Evolutionary conservation across 129 eudicot genomes (phyloP).

Genomic region (Calendula officinalis): DNA sequence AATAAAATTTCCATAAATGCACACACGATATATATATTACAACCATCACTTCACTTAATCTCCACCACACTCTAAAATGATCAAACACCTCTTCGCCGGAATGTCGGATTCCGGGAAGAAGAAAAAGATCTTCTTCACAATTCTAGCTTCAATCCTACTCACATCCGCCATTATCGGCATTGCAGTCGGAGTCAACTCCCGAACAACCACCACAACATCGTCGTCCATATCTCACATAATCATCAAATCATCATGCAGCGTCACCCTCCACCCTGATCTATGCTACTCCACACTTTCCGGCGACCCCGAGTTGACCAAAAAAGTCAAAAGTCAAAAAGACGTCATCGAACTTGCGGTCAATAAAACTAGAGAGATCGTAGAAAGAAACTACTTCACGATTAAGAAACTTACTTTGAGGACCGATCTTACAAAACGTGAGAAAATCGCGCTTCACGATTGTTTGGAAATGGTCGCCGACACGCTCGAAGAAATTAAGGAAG

Average conservation of each 20-base stretch:
- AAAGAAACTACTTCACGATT: constrained; percentile 50
- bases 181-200: constrained; percentile 40
- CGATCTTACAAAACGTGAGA: constrained; percentile 55
- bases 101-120: constrained; percentile 36
- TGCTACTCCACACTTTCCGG: constrained; percentile 62
- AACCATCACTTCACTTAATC: constrained; percentile 1
- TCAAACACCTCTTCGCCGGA: constrained; percentile 42
- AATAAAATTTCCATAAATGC: constrained; percentile 16
- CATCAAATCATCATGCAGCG: constrained; percentile 56
- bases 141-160: constrained; percentile 37
- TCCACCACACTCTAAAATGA: constrained; percentile 11
- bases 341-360: constrained; percentile 54
- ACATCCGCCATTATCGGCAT: constrained; percentile 24
- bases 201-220: neutral
- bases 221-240: constrained; percentile 41
- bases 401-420: constrained; percentile 33
- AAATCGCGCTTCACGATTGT: constrained; percentile 66
- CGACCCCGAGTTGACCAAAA: constrained; percentile 30
- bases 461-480: constrained; percentile 66
- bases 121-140: constrained; percentile 34
- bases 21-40: neutral
- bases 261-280: constrained; percentile 69
- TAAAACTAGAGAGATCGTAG: constrained; percentile 37
- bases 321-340: constrained; percentile 47
- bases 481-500: constrained; percentile 49